A percentile compares a stretch with the other conserved stretches of the same genome.
Conservation (phyloP, 2,329 filamentous ascomycete genomes). For the Claviceps capensis region DNA sequence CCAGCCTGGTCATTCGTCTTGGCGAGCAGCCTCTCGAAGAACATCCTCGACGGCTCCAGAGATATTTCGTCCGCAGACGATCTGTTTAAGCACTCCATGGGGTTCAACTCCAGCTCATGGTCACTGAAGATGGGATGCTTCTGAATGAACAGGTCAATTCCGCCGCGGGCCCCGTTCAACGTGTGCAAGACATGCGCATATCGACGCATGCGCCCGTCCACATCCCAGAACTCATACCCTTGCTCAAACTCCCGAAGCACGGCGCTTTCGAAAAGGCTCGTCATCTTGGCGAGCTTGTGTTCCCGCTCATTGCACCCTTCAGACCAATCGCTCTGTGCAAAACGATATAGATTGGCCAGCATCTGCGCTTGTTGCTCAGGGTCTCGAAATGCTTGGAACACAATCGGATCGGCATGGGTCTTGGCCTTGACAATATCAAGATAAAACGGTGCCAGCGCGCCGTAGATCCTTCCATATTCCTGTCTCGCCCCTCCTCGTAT, state of each 20-base stretch:
- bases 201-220: slow-evolving; percentile 75
- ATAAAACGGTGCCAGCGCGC: slow-evolving; percentile 80
- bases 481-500: slow-evolving; percentile 73
- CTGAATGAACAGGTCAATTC: slow-evolving; percentile 73
- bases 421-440: slow-evolving; percentile 60
- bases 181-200: slow-evolving; percentile 77
- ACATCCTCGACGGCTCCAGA: slow-evolving; percentile 65
- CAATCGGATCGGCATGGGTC: slow-evolving; percentile 63
- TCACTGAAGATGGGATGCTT: slow-evolving; percentile 76
- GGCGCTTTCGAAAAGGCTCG: slow-evolving; percentile 76
- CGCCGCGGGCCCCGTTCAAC: slow-evolving; percentile 67
- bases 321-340: slow-evolving; percentile 69
- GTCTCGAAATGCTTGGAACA: slow-evolving; percentile 78
- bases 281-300: slow-evolving; percentile 60
- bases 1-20: slow-evolving; percentile 72
- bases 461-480: slow-evolving; percentile 84
- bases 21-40: slow-evolving; percentile 61
- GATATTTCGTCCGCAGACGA: slow-evolving; percentile 53
- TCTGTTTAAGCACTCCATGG: slow-evolving; percentile 69
- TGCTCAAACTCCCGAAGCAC: slow-evolving; percentile 87
- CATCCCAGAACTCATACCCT: slow-evolving; percentile 77
- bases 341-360: slow-evolving; percentile 65
- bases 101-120: slow-evolving; percentile 49
- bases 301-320: slow-evolving; percentile 59
- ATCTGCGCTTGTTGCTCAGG: slow-evolving; percentile 86